phyloP scores from a whole-genome alignment of 1,139 yeast genomes.

The Scheffersomyces titani region DNA sequence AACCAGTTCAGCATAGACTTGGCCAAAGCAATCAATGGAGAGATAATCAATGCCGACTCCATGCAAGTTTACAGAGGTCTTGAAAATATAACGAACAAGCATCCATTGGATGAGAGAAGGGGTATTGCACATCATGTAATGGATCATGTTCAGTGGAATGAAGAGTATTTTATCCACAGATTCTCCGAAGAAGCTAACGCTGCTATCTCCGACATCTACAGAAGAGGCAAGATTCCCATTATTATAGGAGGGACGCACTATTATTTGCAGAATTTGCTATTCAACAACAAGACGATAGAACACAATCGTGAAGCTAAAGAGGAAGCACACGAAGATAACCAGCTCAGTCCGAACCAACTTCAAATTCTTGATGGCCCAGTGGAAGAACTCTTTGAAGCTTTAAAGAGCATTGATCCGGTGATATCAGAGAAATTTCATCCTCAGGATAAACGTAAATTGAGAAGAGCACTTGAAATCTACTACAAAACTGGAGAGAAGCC shows the following conservation, averaged over 20 bases:
- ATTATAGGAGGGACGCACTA: slow-evolving; percentile 97
- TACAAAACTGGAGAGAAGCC: slow-evolving; percentile 68
- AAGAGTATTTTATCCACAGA: slow-evolving; percentile 81
- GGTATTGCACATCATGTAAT: slow-evolving; percentile 84
- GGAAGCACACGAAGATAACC: slow-evolving; percentile 8
- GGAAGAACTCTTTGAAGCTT: slow-evolving; percentile 45
- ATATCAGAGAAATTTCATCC: slow-evolving; percentile 89
- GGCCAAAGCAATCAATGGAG: slow-evolving; percentile 79
- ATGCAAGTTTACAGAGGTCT: slow-evolving; percentile 86
- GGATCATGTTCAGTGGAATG: slow-evolving; percentile 78
- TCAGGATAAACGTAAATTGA: slow-evolving; percentile 75
- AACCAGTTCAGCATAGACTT: slow-evolving; percentile 67
- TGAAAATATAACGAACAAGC: slow-evolving; percentile 87
- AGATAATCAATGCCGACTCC: slow-evolving; percentile 92
- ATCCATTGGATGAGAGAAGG: slow-evolving; percentile 73
- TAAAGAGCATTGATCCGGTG: slow-evolving; percentile 63
- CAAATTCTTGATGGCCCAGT: slow-evolving; percentile 59
- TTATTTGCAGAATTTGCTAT: slow-evolving; percentile 76
- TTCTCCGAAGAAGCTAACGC: slow-evolving; percentile 70
- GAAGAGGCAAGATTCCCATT: slow-evolving; percentile 75
- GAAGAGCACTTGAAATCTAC: slow-evolving; percentile 80
- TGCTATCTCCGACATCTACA: slow-evolving; percentile 64
- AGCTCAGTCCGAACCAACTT: slow-evolving; percentile 42
- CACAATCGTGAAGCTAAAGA: slow-evolving; percentile 20
- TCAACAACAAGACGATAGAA: slow-evolving; percentile 60